Conservation (phyloP, 2,329 filamentous ascomycete species). For the Colletotrichum acutatum region DNA sequence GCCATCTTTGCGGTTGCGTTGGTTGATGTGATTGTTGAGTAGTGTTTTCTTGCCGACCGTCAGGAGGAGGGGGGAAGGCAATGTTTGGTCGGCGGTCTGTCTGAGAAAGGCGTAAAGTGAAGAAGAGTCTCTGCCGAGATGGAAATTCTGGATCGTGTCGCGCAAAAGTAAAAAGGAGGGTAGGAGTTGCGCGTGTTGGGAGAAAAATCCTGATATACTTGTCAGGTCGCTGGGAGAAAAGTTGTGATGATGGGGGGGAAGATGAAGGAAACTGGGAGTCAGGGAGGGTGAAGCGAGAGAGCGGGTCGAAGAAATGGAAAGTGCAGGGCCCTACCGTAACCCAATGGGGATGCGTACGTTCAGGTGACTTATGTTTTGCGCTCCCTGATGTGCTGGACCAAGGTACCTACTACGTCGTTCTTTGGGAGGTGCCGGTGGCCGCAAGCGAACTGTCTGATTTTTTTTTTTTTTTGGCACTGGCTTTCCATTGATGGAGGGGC, state of each 20-base stretch:
- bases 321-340: slow-evolving; percentile 25
- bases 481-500: not conserved
- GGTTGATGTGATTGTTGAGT: slow-evolving; percentile 12
- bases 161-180: slow-evolving; percentile 14
- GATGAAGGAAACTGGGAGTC: slow-evolving; percentile 20
- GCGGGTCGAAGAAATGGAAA: slow-evolving; percentile 35
- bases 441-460: slow-evolving; percentile 10
- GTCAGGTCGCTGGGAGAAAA: slow-evolving; percentile 26
- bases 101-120: slow-evolving; percentile 1
- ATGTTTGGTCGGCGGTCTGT: slow-evolving; percentile 8
- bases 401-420: slow-evolving; percentile 13
- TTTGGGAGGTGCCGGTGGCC: not conserved
- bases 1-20: slow-evolving; percentile 75
- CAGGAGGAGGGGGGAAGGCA: slow-evolving; percentile 15
- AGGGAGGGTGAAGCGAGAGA: slow-evolving; percentile 31
- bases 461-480: not conserved
- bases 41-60: slow-evolving; percentile 21
- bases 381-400: not conserved
- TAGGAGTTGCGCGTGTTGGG: slow-evolving; percentile 9
- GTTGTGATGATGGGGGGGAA: slow-evolving; percentile 34
- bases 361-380: slow-evolving; percentile 14
- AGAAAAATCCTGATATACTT: slow-evolving; percentile 7
- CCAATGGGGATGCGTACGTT: slow-evolving; percentile 16
- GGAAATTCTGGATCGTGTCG: not conserved
- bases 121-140: slow-evolving; percentile 18